These are phyloP conservation scores for Diaporthe longicolla DNA, from an alignment of 2,329 filamentous ascomycete species.

Conservation along the genomic window DNA sequence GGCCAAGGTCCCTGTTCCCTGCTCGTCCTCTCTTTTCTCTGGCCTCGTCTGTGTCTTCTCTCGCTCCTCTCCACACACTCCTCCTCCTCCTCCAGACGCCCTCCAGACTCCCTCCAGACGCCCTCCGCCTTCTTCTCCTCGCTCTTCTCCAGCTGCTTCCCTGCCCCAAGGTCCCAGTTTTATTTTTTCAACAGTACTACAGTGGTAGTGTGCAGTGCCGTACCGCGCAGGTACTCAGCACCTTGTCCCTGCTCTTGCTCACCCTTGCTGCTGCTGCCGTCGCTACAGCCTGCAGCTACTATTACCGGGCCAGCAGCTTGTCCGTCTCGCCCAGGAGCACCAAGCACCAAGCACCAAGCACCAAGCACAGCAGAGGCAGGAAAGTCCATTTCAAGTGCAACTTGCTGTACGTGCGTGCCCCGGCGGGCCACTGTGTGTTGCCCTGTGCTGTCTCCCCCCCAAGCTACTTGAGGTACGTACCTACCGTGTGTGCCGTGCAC, in stretches of 20 bases:
- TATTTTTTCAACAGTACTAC: neutral
- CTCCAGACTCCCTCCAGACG: no score
- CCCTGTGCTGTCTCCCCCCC: no score
- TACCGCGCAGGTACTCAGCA: constrained; percentile 12
- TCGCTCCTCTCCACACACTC: constrained; percentile 23
- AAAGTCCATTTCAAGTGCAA: constrained; percentile 28
- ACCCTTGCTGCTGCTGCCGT: constrained; percentile 10
- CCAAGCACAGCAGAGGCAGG: neutral
- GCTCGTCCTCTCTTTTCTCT: constrained; percentile 1
- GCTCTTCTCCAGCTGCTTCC: constrained; percentile 31
- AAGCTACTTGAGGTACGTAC: neutral
- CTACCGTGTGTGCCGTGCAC: constrained; percentile 2
- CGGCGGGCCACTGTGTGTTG: neutral
- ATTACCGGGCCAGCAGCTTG: neutral
- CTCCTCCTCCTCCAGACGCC: constrained; percentile 25
- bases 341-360: neutral
- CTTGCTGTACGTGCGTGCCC: neutral
- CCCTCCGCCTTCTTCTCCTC: constrained; percentile 32
- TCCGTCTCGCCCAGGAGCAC: neutral
- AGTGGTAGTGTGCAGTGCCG: neutral
- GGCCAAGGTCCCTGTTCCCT: constrained; percentile 21
- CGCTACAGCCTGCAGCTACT: neutral
- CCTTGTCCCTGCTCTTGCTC: constrained; percentile 10
- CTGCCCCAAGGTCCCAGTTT: constrained; percentile 24
- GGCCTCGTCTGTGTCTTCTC: neutral